Base-by-base conservation (phyloP, 1,284 basidiomycete species). In the Moesziomyces sp. region DNA sequence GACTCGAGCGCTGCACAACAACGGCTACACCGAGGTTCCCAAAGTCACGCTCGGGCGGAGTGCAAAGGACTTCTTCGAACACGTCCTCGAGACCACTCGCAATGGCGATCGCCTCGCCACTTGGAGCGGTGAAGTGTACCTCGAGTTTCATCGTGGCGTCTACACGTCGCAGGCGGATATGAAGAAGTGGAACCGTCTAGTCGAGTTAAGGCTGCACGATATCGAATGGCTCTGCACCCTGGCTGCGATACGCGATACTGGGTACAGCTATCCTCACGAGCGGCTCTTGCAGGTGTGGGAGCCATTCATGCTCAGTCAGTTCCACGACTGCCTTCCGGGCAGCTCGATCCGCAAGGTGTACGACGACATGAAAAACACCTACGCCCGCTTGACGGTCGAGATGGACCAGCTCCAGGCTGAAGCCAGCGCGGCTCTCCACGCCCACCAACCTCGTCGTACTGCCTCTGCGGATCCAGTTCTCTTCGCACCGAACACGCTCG, bases 121-220 rank as follows among this genome's bases (percentile, higher is more conserved):
- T 66, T 98, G 96, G 94, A 90, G 67, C 24, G 88, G 85, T 7
- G 84, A 85, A 61, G 43, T 56, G 24, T 77, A 62, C 64, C 90
- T 97, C 45, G 96, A 99, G 87, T 91, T 94, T 74, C 78, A 88
- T 79, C 83, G 87, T 44, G 87, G 87, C 50, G 63, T 73, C 58
- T 79, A 76, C 56, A 86, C 85, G 5, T 85, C 83, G 13, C 86
- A 87, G 60, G 92, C 91, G n/a, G 93, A 92, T 5, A 97, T 97
- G 87, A 99, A 99, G 88, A 93, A 91, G 84, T 93, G 94, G 14
- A 99, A 99, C 84, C 88, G 96, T 56, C 93, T 97, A 84, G 91
- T 92, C 28, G 96, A 98, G 86, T 92, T 97, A 54, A 86, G 97
- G 40, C 86, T 98, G 70, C 89, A 93, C 44, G 93, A 97, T 80